Base-by-base conservation (phyloP, 805 yeast species). In the Yamadazyma laniorum region DNA sequence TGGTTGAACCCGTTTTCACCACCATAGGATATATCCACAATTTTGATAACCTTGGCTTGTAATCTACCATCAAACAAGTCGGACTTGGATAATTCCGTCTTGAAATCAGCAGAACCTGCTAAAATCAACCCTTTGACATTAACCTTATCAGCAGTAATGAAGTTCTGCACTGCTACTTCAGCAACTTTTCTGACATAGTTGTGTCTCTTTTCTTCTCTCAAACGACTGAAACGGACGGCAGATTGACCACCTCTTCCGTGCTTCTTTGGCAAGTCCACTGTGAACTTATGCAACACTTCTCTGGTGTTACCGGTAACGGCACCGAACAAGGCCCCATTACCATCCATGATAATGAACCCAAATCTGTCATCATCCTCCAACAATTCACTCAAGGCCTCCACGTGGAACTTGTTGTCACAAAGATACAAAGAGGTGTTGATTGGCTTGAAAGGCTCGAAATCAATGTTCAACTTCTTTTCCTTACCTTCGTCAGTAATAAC, bases 231-330 rank as follows among this genome's bases (percentile, higher is more conserved):
- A 87, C 99, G 98, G 53, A 93, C 63, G 31, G 99, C 99, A 47
- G 99, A 93, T 74, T 93, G 99, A 84, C 99, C 99, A 85, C 99
- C 99, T 78, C 99, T 85, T 58, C 99, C 99, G 75, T 93, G 99
- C 87, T 93, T 93, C 75, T 93, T 93, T 55, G 99, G 99, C 55
- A 93, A 75, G 66, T 93, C 99, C 40, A 93, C 99, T 2, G 73
- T 85, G 69, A 93, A 93, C 67, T 93, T 93, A 67, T 91, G 96
- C 58, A 93, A 74, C 31, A 93, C 87, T 47, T 93, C 96, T 74
- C 99, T 84, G 32, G 96, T 90, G 71, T 93, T 93, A 63, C 99
- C 99, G 31, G 95, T 81, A 39, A 93, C 80, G 14, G 95, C 77
- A 67, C 99, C 99, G 53, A 93, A 93, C 50, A 93, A 73, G 3